Evolutionary conservation across 1,284 basidiomycete genomes (phyloP).

Genomic region (Coriolopsis trogii): DNA sequence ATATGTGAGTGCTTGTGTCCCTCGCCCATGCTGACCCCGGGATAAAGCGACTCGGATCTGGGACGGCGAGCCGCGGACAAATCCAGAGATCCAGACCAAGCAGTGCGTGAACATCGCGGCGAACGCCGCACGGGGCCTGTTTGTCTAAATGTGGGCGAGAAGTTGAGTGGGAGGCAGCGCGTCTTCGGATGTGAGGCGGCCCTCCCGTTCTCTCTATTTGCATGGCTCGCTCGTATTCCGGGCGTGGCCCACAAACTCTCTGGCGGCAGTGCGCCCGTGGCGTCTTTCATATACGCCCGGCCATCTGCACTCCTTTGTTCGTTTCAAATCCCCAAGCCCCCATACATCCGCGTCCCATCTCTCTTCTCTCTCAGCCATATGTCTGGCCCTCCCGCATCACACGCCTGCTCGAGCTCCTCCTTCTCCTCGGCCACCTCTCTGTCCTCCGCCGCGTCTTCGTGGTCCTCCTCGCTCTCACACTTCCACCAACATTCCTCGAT

Average conservation of each 20-base stretch:
- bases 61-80: constrained; percentile 10
- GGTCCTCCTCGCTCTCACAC: constrained; percentile 18
- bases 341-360: not conserved
- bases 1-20: constrained; percentile 1
- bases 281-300: constrained; percentile 25
- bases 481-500: constrained; percentile 4
- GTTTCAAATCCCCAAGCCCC: constrained; percentile 8
- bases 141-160: constrained; percentile 17
- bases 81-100: constrained; percentile 2
- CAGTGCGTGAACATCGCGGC: constrained; percentile 10
- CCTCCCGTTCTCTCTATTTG: constrained; percentile 24
- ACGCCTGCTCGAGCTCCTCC: too few relatives aligned
- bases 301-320: constrained; percentile 25
- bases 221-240: constrained; percentile 13
- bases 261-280: constrained; percentile 21
- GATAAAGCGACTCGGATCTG: constrained; percentile 23
- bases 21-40: constrained; percentile 14
- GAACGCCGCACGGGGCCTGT: constrained; percentile 18
- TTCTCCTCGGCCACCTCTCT: constrained; percentile 18
- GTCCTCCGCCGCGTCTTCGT: constrained; percentile 18
- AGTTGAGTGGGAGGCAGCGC: constrained; percentile 10
- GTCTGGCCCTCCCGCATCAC: constrained; percentile 15
- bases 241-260: constrained; percentile 8
- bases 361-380: constrained; percentile 8
- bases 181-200: constrained; percentile 23